These are phyloP conservation scores for Terfezia claveryi DNA, from an alignment of 495 filamentous ascomycete species.

Conservation along the genomic window DNA sequence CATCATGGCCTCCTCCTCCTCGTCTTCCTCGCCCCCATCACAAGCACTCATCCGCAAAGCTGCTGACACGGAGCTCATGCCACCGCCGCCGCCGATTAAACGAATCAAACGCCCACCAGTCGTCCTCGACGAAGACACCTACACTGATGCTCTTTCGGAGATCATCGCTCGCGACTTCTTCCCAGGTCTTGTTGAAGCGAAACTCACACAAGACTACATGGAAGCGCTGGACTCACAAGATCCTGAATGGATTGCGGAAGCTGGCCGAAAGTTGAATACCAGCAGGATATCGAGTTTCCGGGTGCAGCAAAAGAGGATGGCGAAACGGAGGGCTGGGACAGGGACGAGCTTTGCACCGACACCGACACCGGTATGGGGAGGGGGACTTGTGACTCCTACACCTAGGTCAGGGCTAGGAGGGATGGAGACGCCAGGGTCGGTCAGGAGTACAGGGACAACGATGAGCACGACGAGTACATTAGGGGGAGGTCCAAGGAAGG, in stretches of 20 bases:
- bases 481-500: conserved; percentile 14
- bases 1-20: too few relatives aligned
- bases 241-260: conserved; percentile 63
- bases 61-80: conserved; percentile 57
- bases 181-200: conserved; percentile 65
- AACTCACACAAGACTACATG: conserved; percentile 77
- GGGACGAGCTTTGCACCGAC: background rate
- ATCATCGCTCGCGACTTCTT: conserved; percentile 97
- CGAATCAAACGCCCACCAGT: conserved; percentile 80
- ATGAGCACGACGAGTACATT: background rate
- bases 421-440: background rate
- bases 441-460: background rate
- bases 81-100: conserved; percentile 69
- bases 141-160: conserved; percentile 72
- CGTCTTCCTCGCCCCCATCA: conserved; percentile 6
- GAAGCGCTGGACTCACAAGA: conserved; percentile 74
- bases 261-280: conserved; percentile 46
- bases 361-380: conserved; percentile 16
- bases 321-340: conserved; percentile 8
- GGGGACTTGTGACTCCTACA: conserved; percentile 19
- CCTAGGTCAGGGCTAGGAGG: conserved; percentile 1
- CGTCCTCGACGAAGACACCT: conserved; percentile 83
- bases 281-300: conserved; percentile 47
- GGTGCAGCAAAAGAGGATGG: conserved; percentile 25
- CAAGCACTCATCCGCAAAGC: conserved; percentile 41